Base-by-base conservation (phyloP, 1,139 yeast genomes). In the Hemisphaericaspora xylofermentans region DNA sequence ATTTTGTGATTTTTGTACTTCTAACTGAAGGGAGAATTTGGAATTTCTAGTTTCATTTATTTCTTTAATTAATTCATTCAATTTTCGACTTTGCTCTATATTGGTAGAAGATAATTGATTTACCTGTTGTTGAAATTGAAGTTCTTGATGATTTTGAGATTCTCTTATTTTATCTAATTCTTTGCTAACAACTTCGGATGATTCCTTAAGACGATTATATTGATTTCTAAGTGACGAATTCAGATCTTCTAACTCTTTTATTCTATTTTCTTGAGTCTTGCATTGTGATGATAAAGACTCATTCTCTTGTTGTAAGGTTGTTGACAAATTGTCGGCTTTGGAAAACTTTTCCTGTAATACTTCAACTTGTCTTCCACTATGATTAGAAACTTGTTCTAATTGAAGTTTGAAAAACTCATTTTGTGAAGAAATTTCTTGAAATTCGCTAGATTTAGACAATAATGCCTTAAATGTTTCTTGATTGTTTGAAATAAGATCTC, bases 361-460 rank as follows among this genome's bases (percentile, higher is more conserved):
- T 2, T 59, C 57, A 30, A 70, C 60, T 9, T 71, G 39, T 46
- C 57, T 51, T 60, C 50, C 51, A 24, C 49, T 38, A 3, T 39
- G 40, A 17, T 53, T 51, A 58, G 52, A 43, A 5, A 68, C 49
- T 50, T 79, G 86, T 52, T 83, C 88, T 40, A 70, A 64, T 39
- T 74, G 72, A 18, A 82, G 70, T 52, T 78, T 77, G 25, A 77
- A 57, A 17, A 78, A 64, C 16, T 78, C 60, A 36, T 72, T 68
- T 46, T 79, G 80, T 1, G 86, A 74, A 43, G 70, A 65, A 29
- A 82, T 45, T 3, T 71, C 71, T 36, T 78, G 75, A 46, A 66
- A 66, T 44, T 78, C 80, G 2, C 66, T 54, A 1, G 83, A 66
- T 45, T 73, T 74, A 2, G 61, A 56, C 4, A 68, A 63, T 18